These are phyloP conservation scores for Tricholoma hemisulphureum DNA, from an alignment of 768 basidiomycete species.

Conservation along the genomic window DNA sequence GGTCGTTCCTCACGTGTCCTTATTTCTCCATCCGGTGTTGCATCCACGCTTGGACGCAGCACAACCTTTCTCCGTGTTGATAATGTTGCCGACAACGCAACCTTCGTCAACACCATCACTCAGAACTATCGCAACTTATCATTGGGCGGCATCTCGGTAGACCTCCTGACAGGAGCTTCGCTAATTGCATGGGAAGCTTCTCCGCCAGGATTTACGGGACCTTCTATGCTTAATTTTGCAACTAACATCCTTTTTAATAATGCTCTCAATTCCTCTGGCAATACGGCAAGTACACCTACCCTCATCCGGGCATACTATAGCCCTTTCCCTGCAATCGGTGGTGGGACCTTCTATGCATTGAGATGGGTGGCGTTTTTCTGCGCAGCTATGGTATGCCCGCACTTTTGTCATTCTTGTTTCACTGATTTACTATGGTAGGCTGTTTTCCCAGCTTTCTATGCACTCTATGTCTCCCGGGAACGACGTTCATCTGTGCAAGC, in stretches of 20 bases:
- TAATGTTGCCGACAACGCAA: slow-evolving; percentile 52
- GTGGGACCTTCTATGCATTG: slow-evolving; percentile 57
- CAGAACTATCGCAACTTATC: slow-evolving; percentile 54
- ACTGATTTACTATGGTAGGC: slow-evolving; percentile 38
- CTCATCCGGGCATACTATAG: slow-evolving; percentile 59
- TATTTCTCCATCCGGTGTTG: slow-evolving; percentile 54
- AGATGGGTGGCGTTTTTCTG: slow-evolving; percentile 79
- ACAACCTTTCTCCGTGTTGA: slow-evolving; percentile 33
- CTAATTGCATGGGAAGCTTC: slow-evolving; percentile 73
- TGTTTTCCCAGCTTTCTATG: slow-evolving; percentile 80
- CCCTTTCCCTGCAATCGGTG: slow-evolving; percentile 54
- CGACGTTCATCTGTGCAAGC: slow-evolving; percentile 72
- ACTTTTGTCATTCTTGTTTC: not conserved
- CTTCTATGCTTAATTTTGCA: slow-evolving; percentile 63
- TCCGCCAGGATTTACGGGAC: slow-evolving; percentile 56
- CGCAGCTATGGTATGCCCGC: slow-evolving; percentile 57
- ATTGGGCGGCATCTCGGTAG: slow-evolving; percentile 67
- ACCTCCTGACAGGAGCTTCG: slow-evolving; percentile 46
- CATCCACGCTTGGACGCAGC: slow-evolving; percentile 44
- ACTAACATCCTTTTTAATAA: slow-evolving; percentile 66
- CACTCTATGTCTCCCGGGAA: slow-evolving; percentile 74
- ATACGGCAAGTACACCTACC: slow-evolving; percentile 35
- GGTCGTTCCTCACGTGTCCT: slow-evolving; percentile 38
- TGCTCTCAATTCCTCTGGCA: slow-evolving; percentile 54
- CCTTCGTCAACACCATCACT: slow-evolving; percentile 55